Evolutionary conservation across 768 basidiomycete species (phyloP).

Genomic region (Agrocybe praecox): DNA sequence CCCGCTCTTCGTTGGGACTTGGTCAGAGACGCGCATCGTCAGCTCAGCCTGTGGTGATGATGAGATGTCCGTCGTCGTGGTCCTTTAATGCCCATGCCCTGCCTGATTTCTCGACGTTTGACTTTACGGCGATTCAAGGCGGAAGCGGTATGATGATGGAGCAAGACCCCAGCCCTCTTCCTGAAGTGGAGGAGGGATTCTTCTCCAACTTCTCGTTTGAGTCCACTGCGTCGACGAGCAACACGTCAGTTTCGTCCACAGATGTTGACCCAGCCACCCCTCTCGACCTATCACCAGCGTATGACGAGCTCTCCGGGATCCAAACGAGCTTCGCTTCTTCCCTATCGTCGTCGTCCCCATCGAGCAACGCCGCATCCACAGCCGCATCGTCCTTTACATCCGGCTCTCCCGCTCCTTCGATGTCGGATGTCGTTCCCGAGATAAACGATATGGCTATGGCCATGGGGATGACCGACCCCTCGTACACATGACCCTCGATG

Average conservation of each 20-base stretch:
- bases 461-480: background rate
- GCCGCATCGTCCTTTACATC: background rate
- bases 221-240: background rate
- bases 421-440: background rate
- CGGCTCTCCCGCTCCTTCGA: background rate
- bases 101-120: background rate
- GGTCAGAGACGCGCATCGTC: constrained; percentile 14
- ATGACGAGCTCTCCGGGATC: background rate
- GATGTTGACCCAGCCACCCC: background rate
- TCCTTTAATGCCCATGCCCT: background rate
- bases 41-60: constrained; percentile 13
- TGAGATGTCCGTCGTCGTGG: constrained; percentile 14
- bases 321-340: background rate
- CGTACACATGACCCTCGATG: too few relatives aligned
- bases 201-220: constrained; percentile 18
- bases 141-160: constrained; percentile 3
- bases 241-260: background rate
- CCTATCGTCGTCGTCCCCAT: background rate
- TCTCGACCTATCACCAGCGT: background rate
- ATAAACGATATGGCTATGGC: background rate
- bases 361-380: background rate
- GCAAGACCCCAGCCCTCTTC: constrained; percentile 16
- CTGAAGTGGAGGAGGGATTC: constrained; percentile 15
- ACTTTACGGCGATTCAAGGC: background rate
- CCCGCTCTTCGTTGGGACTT: constrained; percentile 7